Base-by-base conservation (phyloP, 179 eudicot genomes). In the Beta macrorhiza region DNA sequence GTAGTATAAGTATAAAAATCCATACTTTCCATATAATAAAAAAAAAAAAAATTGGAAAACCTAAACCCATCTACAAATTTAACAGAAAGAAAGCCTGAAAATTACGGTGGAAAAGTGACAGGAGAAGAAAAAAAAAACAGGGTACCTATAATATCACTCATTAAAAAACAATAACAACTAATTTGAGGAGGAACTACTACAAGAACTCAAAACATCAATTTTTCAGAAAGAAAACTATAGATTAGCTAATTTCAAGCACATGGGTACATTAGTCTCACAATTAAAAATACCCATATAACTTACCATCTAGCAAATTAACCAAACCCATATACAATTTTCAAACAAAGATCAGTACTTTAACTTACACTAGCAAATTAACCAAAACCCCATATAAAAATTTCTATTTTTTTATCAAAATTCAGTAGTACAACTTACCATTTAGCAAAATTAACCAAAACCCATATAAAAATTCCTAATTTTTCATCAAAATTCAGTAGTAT, bases 311-410 rank as follows among this genome's bases (percentile, higher is more conserved):
- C 56, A 22, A 70, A 51, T 14, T 12, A 61, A 25, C 49, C 14
- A 63, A n/a, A 78, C 56, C 68, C 70, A 72, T 20, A 5, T 70
- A 65, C 51, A 58, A 56, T 37, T 37, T 37, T 37, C 42, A 1
- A 37, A 1, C 22, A 61, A 67, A 77, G 62, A 55, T 44, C 8
- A 72, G 53, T 82, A 25, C 16, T 2, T 42, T 19, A 17, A 56
- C 77, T 79, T 58, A 81, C 74, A 58, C 56, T 81, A 65, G 15
- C 56, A 22, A 58, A 51, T 14, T 12, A 61, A 25, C 49, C 14
- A 63, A 74, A 32, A 78, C 56, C 68, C 68, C 53, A 49, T 49
- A 49, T 49, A 49, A 5, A 5, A 5, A 5, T 49, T 49, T 9
- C 53, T 49, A 49, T 7, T 49, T 49, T 49, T 49, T 7, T 1